These are phyloP conservation scores for Nephelium lappaceum DNA, from an alignment of 345 rosid genomes.

Conservation along the genomic window DNA sequence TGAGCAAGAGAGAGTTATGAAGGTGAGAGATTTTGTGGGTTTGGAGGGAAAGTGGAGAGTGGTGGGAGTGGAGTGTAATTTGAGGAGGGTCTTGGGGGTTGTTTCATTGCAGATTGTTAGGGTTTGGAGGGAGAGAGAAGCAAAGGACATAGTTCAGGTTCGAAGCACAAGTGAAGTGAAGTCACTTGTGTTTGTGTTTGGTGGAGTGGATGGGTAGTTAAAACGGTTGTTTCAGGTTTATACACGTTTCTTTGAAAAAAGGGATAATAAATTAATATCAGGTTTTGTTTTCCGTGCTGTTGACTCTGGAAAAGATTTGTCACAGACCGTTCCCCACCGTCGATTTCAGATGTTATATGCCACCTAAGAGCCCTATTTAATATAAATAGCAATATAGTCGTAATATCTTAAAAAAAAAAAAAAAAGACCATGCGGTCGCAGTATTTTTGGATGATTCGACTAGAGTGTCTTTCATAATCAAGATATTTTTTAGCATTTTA, in stretches of 20 bases:
- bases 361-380: no score
- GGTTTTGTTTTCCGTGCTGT: no score
- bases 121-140: slow-evolving; percentile 32
- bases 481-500: no score
- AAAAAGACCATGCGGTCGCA: no score
- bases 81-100: slow-evolving; percentile 33
- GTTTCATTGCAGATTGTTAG: slow-evolving; percentile 47
- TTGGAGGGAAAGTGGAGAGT: slow-evolving; percentile 35
- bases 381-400: no score
- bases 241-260: slow-evolving; percentile 22
- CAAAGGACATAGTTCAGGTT: slow-evolving; percentile 28
- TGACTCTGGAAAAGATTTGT: no score
- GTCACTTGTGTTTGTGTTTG: neutral
- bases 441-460: no score
- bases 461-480: no score
- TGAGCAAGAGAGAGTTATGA: slow-evolving; percentile 36
- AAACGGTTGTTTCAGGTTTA: slow-evolving; percentile 36
- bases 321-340: no score
- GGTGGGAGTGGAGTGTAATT: slow-evolving; percentile 12
- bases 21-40: slow-evolving; percentile 23
- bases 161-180: neutral
- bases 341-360: no score
- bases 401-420: no score
- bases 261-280: no score
- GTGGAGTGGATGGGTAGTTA: neutral